These are phyloP conservation scores for Candida silvatica DNA, from an alignment of 805 yeast genomes.

Conservation along the genomic window DNA sequence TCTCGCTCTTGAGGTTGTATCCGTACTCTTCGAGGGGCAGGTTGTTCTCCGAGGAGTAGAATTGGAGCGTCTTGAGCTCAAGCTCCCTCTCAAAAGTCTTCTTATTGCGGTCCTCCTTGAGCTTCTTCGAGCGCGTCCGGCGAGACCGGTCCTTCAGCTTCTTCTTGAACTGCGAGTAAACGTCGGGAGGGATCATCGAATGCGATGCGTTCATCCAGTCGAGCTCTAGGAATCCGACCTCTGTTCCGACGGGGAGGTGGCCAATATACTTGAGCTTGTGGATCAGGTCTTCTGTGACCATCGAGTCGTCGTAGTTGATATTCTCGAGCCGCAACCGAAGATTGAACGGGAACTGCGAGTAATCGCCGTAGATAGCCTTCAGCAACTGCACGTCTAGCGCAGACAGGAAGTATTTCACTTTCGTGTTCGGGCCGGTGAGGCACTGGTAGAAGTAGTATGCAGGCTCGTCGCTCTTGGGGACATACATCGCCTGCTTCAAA, in stretches of 20 bases:
- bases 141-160: slow-evolving; percentile 54
- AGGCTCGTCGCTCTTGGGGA: slow-evolving; percentile 20
- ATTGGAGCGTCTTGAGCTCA: slow-evolving; percentile 49
- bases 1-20: slow-evolving; percentile 27
- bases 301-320: slow-evolving; percentile 48
- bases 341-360: slow-evolving; percentile 59
- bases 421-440: slow-evolving; percentile 45
- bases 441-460: slow-evolving; percentile 75
- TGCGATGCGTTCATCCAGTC: slow-evolving; percentile 47
- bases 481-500: slow-evolving; percentile 9
- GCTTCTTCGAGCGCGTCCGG: slow-evolving; percentile 36
- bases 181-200: slow-evolving; percentile 4
- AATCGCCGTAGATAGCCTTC: slow-evolving; percentile 46
- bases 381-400: slow-evolving; percentile 75
- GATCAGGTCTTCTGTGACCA: slow-evolving; percentile 45
- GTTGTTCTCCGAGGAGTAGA: slow-evolving; percentile 51
- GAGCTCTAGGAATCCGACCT: slow-evolving; percentile 75
- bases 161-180: slow-evolving; percentile 30
- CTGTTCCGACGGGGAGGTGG: slow-evolving; percentile 81
- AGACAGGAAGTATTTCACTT: slow-evolving; percentile 60
- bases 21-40: slow-evolving; percentile 28
- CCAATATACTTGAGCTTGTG: slow-evolving; percentile 65
- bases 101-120: slow-evolving; percentile 54
- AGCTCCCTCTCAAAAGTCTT: slow-evolving; percentile 46
- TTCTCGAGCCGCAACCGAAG: slow-evolving; percentile 59